phyloP scores from a whole-genome alignment of 129 eudicot genomes.

The Flaveria linearis region DNA sequence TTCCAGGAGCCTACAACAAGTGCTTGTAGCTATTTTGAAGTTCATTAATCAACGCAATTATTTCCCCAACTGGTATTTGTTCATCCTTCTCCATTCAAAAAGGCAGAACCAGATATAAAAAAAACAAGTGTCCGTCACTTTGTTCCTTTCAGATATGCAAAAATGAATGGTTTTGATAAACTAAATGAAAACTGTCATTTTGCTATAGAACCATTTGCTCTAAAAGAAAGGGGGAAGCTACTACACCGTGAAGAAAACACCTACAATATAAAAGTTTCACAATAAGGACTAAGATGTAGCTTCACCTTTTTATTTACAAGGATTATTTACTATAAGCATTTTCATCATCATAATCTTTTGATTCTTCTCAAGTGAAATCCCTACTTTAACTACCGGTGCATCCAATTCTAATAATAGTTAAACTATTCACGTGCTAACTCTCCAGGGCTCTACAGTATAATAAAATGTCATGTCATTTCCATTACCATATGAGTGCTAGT shows the following conservation, averaged over 20 bases:
- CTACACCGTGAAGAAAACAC: neutral
- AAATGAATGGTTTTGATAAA: neutral
- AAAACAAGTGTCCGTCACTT: neutral
- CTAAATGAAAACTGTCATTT: neutral
- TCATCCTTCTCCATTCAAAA: neutral
- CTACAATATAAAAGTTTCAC: neutral
- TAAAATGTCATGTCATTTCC: neutral
- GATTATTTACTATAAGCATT: neutral
- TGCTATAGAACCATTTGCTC: neutral
- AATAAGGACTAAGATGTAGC: neutral
- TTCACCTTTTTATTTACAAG: neutral
- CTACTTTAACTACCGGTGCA: neutral
- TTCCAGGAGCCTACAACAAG: neutral
- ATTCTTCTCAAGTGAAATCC: conserved; percentile 1
- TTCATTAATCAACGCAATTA: neutral
- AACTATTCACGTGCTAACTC: neutral
- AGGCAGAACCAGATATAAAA: neutral
- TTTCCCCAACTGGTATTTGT: neutral
- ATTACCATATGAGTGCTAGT: neutral
- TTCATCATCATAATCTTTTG: neutral
- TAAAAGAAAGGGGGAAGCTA: neutral
- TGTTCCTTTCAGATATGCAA: neutral
- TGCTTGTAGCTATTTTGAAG: neutral
- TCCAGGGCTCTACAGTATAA: neutral
- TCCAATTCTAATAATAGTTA: neutral